Conservation (phyloP, 768 basidiomycete genomes). For the Kwoniella pini region DNA sequence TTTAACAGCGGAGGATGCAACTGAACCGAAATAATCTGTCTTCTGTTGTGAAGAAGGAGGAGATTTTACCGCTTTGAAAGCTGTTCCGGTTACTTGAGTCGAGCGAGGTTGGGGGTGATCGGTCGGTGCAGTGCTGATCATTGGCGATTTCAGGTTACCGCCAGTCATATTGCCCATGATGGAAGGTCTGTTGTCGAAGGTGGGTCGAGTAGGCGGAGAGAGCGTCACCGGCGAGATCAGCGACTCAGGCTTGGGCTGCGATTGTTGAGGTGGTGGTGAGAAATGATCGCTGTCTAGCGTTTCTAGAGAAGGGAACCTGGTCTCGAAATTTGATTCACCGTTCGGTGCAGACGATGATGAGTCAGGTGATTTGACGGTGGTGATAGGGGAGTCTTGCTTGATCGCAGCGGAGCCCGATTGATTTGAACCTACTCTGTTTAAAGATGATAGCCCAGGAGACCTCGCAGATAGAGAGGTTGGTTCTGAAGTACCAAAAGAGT, state of each 20-base stretch:
- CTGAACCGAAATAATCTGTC: conserved; percentile 28
- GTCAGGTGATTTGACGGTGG: conserved; percentile 24
- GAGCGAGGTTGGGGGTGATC: conserved; percentile 41
- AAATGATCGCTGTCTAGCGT: conserved; percentile 54
- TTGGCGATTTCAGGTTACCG: conserved; percentile 27
- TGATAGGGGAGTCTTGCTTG: conserved; percentile 2
- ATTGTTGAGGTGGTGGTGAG: neutral
- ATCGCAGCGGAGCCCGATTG: neutral
- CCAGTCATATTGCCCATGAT: conserved; percentile 52
- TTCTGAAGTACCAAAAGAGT: conserved; percentile 23
- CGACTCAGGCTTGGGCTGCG: conserved; percentile 7
- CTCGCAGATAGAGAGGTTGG: conserved; percentile 5
- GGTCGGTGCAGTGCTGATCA: conserved; percentile 1
- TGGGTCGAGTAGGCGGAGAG: conserved; percentile 20
- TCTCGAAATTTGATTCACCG: conserved; percentile 58
- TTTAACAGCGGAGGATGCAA: neutral
- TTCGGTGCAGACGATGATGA: conserved; percentile 25
- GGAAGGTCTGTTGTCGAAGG: conserved; percentile 20
- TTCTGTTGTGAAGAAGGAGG: conserved; percentile 16
- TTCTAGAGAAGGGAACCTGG: conserved; percentile 83
- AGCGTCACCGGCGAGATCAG: conserved; percentile 32
- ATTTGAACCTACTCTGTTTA: neutral
- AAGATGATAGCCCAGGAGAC: neutral
- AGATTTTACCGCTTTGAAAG: conserved; percentile 36
- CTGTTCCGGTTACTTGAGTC: conserved; percentile 54